Evolutionary conservation across 768 basidiomycete species (phyloP).

Genomic region (Leccinum rimulosum): DNA sequence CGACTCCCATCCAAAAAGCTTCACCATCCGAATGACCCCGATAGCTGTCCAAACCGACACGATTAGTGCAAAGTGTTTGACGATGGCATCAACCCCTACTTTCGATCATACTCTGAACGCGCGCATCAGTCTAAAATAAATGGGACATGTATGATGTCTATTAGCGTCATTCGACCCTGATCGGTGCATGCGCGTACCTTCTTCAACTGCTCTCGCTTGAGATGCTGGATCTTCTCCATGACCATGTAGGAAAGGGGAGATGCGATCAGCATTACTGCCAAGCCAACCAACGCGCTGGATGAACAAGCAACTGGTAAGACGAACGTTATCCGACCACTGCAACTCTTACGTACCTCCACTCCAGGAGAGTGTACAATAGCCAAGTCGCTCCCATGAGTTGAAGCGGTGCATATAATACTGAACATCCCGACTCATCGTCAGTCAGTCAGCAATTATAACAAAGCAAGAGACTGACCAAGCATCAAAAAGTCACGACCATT

Average conservation of each 20-base stretch:
- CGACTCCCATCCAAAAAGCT: constrained; percentile 5
- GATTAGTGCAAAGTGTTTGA: no score
- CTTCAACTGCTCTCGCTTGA: constrained; percentile 2
- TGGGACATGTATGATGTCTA: neutral
- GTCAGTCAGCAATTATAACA: neutral
- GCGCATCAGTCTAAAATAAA: neutral
- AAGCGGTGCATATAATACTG: neutral
- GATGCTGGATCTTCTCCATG: neutral
- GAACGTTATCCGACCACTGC: no score
- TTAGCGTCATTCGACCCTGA: neutral
- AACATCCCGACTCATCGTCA: neutral
- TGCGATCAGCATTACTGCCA: neutral
- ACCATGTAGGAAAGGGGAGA: neutral
- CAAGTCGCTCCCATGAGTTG: constrained; percentile 1
- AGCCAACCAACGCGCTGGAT: neutral
- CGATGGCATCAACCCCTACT: neutral
- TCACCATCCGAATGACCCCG: constrained; percentile 2
- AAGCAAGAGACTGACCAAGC: neutral
- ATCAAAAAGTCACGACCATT: constrained; percentile 4
- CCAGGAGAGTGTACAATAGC: constrained; percentile 3
- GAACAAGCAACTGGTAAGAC: neutral
- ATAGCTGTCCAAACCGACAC: neutral
- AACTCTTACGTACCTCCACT: neutral
- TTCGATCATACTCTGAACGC: constrained; percentile 1
- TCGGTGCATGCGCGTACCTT: neutral